These are phyloP conservation scores for Ceratocystis albifundus DNA, from an alignment of 2,329 filamentous ascomycete genomes.

Conservation along the genomic window DNA sequence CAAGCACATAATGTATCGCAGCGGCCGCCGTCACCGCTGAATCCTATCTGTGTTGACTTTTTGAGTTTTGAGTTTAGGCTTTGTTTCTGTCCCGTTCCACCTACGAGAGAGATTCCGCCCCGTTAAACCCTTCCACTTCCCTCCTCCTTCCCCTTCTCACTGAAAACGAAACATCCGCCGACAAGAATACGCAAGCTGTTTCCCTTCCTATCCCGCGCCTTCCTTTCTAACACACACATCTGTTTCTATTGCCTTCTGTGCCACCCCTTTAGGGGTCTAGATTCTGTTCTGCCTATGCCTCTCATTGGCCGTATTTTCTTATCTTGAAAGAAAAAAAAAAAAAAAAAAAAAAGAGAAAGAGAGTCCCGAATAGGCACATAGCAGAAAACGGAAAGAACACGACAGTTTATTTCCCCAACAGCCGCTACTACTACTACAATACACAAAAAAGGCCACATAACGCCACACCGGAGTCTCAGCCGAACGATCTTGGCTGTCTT, in stretches of 20 bases:
- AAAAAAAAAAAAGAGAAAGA: neutral
- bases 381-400: neutral
- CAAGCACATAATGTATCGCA: neutral
- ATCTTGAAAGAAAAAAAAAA: neutral
- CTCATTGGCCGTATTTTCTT: constrained; percentile 8
- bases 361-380: neutral
- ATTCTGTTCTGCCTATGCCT: neutral
- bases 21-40: neutral
- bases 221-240: neutral
- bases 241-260: constrained; percentile 4
- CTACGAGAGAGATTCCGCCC: neutral
- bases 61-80: constrained; percentile 1
- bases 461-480: constrained; percentile 8
- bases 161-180: neutral
- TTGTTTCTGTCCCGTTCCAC: constrained; percentile 7
- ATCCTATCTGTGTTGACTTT: neutral
- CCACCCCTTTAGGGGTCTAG: constrained; percentile 5
- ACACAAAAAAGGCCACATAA: neutral
- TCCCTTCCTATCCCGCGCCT: constrained; percentile 7
- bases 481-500: neutral
- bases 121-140: no score
- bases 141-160: neutral
- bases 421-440: neutral
- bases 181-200: neutral
- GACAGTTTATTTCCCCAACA: no score